Evolutionary conservation across 1,284 basidiomycete species (phyloP), one percentile per base, ranked within the genome.

Genomic region (Paramarasmius palmivorus): DNA sequence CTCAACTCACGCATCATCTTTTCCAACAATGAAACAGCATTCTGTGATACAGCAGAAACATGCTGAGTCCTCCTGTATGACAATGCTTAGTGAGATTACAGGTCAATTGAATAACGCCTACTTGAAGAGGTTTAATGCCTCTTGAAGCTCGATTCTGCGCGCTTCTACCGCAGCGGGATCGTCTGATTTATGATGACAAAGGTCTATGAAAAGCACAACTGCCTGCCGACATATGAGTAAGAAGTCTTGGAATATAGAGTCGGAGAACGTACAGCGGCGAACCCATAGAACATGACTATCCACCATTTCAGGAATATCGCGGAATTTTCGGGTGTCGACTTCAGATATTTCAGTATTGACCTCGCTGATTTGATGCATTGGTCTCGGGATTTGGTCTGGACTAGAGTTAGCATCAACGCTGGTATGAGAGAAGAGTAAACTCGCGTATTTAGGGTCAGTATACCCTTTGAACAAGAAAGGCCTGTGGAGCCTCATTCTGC

Each of bases 211-310:
- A 14, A 46, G 29, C 15, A 46, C 44, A 14, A 46, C 25, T 12
- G 44, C 36, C 41, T 42, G 14, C 1, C 32, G n/a, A 15, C 2
- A 20, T 32, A 36, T 8, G 19, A 17, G 47, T 48, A 47, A 35
- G 10, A 38, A 5, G 2, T 15, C 19, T 36, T 35, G 6, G 12
- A 4, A 35, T 14, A 32, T 8, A 41, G 42, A 41, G 17, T 9
- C 5, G 20, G n/a, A 26, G 17, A 39, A 55, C 59, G 37, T 42
- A 62, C 62, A 17, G 63, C 63, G 12, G 63, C 59, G 40, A 65
- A 65, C 2, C 63, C 63, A 39, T 63, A 65, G 25, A 65, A 65
- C 34, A 65, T 52, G 5, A 63, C 59, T 34, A 63, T 56, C 63
- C 63, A 65, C 60, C 62, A 62, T 32, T 61, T 63, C 6, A 65